phyloP scores from a whole-genome alignment of 495 filamentous ascomycete genomes.

The Neurospora sp. region DNA sequence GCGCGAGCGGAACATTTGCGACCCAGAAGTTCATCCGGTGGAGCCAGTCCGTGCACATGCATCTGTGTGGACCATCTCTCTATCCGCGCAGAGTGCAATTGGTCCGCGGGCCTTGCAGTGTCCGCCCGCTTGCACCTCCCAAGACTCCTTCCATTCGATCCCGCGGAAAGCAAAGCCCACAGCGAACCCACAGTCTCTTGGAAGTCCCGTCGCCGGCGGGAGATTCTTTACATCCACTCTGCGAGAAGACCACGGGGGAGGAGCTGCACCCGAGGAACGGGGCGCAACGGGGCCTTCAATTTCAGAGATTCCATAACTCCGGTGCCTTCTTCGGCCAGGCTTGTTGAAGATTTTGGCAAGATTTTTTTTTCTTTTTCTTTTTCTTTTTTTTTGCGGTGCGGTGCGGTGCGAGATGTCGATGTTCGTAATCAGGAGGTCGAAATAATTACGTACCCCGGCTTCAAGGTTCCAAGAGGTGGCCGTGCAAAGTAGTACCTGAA shows the following conservation, averaged over 20 bases:
- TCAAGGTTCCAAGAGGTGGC: background rate
- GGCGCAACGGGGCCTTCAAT: background rate
- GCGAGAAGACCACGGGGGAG: background rate
- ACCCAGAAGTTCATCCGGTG: background rate
- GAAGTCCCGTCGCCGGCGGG: background rate
- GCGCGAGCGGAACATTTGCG: background rate
- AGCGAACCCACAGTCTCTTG: background rate
- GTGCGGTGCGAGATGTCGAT: background rate
- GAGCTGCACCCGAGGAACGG: background rate
- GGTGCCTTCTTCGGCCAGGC: background rate
- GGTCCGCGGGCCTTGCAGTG: background rate
- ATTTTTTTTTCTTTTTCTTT: background rate
- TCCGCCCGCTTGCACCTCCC: background rate
- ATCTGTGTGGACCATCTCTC: background rate
- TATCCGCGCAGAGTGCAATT: background rate
- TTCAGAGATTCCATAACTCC: background rate
- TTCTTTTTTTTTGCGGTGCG: background rate
- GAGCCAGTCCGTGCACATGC: background rate
- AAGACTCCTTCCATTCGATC: background rate
- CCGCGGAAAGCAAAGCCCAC: background rate
- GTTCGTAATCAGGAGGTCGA: background rate
- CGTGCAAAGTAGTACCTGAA: background rate
- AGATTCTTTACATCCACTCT: background rate
- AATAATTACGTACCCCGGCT: background rate
- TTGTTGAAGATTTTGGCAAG: background rate